Base-by-base conservation (phyloP, 371 early-diverging fungal species). In the Nematocida ironsii region DNA sequence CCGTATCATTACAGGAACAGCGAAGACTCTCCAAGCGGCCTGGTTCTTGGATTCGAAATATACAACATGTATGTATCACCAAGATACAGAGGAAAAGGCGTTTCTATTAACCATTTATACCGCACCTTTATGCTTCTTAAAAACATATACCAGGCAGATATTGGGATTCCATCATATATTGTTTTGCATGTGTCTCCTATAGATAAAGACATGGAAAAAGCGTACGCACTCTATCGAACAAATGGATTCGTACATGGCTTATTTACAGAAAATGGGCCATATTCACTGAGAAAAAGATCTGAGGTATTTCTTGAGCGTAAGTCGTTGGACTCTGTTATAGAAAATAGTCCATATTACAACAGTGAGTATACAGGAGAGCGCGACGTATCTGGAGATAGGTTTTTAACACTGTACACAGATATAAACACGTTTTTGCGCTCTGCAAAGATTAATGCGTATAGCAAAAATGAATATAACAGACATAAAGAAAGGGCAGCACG, bases 61-160 rank as follows among this genome's bases (percentile, higher is more conserved):
- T 78, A 70, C 42, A 78, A 70, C 33, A n/a, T 78, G 52, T 78
- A 78, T 61, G 80, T 78, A 7, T 54, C 20, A 11, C 50, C 55
- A 0, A 68, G 58, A 54, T 71, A 58, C 62, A 39, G 70, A 27
- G 80, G 80, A 33, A 45, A 70, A 16, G 42, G 27, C 25, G 44
- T 39, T 44, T 78, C 69, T 5, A 58, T 71, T 44, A 20, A 18
- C 6, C 80, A 78, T 39, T 20, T 78, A 40, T 69, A 78, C 56
- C 39, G 42, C 4, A 40, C 80, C 13, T 25, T 78, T 25, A 68
- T 71, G 62, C 45, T 67, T 5, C 39, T 78, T 5, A 54, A 60
- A 44, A 56, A 40, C 0, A 60, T 78, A 39, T 78, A 78, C 61
- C 20, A 40, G 4, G 60, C 71, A 1, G 42, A 64, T 13, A 33